Conservation (phyloP, 2,329 filamentous ascomycete genomes). For the Ophiocordyceps camponoti-saundersi region DNA sequence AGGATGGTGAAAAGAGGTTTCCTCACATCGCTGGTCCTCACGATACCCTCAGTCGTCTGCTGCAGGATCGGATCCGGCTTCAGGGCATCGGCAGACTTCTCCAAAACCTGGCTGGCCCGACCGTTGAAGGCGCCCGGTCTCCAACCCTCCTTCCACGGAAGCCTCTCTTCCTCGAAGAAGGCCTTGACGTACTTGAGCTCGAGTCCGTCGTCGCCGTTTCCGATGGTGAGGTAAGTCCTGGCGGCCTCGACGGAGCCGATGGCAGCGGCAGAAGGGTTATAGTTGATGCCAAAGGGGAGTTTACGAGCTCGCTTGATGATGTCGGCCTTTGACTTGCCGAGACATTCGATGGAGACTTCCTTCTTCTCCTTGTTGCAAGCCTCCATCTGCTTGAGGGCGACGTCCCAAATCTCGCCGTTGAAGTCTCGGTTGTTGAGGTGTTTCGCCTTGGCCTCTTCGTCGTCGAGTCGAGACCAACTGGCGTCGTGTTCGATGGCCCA, state of each 20-base stretch:
- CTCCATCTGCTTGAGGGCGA: neutral
- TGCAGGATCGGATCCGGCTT: neutral
- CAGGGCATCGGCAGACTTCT: neutral
- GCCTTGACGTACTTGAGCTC: neutral
- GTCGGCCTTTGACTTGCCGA: neutral
- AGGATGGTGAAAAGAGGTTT: neutral
- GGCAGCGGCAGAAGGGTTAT: neutral
- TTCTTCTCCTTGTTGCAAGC: neutral
- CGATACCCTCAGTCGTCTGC: neutral
- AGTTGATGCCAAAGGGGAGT: neutral
- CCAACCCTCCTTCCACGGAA: neutral
- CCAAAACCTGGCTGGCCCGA: neutral
- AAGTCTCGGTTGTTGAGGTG: neutral
- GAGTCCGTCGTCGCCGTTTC: neutral
- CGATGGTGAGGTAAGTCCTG: neutral
- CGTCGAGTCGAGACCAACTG: neutral
- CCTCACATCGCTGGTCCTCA: neutral
- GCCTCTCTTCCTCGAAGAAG: neutral
- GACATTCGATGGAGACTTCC: neutral
- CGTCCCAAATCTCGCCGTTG: neutral
- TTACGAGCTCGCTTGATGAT: neutral
- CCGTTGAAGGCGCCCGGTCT: neutral
- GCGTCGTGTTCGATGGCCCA: neutral
- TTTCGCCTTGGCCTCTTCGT: neutral
- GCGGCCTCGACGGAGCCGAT: neutral